These are phyloP conservation scores for Turnera subulata DNA, from an alignment of 345 rosid genomes.

Conservation along the genomic window DNA sequence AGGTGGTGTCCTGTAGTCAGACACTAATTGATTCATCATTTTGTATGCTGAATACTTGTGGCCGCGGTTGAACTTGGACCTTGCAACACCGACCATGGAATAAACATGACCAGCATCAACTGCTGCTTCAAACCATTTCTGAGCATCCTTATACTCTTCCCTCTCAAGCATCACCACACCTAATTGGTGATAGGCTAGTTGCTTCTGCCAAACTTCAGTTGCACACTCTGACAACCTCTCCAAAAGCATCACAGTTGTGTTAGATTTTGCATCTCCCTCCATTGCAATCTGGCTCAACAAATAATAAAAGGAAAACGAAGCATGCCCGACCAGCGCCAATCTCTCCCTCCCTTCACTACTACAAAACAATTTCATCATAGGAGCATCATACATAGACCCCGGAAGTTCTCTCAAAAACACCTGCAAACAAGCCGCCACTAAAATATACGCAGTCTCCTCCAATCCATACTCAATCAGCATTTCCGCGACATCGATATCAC, in stretches of 20 bases:
- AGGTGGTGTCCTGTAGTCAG: slow-evolving; percentile 49
- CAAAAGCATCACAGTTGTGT: slow-evolving; percentile 79
- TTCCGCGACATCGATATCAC: slow-evolving; percentile 53
- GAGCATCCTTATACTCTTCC: slow-evolving; percentile 85
- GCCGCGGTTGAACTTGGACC: slow-evolving; percentile 82
- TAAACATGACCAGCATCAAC: slow-evolving; percentile 67
- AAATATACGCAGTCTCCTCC: slow-evolving; percentile 66
- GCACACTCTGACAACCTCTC: slow-evolving; percentile 79
- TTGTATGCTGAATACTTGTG: slow-evolving; percentile 89
- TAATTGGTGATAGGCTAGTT: slow-evolving; percentile 72
- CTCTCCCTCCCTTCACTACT: slow-evolving; percentile 59
- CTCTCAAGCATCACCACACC: slow-evolving; percentile 92
- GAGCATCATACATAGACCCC: slow-evolving; percentile 53
- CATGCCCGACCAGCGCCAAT: slow-evolving; percentile 63
- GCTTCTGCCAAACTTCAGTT: slow-evolving; percentile 68
- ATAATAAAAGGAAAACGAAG: slow-evolving; percentile 66
- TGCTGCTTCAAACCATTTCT: slow-evolving; percentile 70
- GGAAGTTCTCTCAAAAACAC: slow-evolving; percentile 79
- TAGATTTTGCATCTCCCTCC: slow-evolving; percentile 85
- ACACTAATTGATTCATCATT: slow-evolving; percentile 59
- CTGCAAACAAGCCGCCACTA: slow-evolving; percentile 90
- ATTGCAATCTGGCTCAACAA: slow-evolving; percentile 76
- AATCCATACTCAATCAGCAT: slow-evolving; percentile 73
- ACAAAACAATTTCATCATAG: slow-evolving; percentile 60
- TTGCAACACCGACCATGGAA: slow-evolving; percentile 72